Evolutionary conservation across 2,329 filamentous ascomycete genomes (phyloP).

Genomic region (Chaetomiaceae sp.): DNA sequence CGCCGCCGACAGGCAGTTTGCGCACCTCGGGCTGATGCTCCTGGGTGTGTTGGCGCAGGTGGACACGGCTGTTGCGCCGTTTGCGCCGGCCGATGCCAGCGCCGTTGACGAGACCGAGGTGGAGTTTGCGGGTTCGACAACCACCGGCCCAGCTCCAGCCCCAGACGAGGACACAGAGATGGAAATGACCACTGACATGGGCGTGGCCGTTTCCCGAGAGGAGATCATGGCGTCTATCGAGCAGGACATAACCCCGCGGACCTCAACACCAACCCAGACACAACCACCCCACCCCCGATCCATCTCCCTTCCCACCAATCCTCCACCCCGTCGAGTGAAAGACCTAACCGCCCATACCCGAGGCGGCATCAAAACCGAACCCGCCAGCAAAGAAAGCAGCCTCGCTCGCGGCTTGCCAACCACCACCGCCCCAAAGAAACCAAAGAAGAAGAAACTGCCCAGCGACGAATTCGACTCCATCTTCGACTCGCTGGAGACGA

Average conservation of each 20-base stretch:
- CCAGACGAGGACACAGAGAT: background rate
- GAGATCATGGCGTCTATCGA: slow-evolving; percentile 16
- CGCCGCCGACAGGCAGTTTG: slow-evolving; percentile 67
- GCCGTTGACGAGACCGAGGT: slow-evolving; percentile 18
- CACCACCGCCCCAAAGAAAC: background rate
- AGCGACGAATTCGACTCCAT: too few relatives aligned
- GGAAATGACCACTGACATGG: slow-evolving; percentile 16
- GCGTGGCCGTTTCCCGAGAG: slow-evolving; percentile 25
- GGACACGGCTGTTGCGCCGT: slow-evolving; percentile 40
- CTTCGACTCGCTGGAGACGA: too few relatives aligned
- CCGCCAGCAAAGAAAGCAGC: slow-evolving; percentile 3
- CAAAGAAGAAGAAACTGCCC: background rate
- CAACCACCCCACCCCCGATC: background rate
- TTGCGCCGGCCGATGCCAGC: slow-evolving; percentile 12
- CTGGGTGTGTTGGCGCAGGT: slow-evolving; percentile 60
- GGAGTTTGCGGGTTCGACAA: background rate
- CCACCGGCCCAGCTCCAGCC: background rate
- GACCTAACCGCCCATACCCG: background rate
- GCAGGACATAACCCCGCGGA: too few relatives aligned
- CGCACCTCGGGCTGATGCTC: slow-evolving; percentile 64
- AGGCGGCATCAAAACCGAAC: background rate
- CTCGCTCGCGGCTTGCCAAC: background rate
- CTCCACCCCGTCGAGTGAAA: background rate
- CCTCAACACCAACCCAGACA: slow-evolving; percentile 38
- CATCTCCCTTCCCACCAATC: slow-evolving; percentile 30